Evolutionary conservation across 1,284 basidiomycete genomes (phyloP), one percentile per base, ranked within the genome.

Genomic region (Irpex sp.): DNA sequence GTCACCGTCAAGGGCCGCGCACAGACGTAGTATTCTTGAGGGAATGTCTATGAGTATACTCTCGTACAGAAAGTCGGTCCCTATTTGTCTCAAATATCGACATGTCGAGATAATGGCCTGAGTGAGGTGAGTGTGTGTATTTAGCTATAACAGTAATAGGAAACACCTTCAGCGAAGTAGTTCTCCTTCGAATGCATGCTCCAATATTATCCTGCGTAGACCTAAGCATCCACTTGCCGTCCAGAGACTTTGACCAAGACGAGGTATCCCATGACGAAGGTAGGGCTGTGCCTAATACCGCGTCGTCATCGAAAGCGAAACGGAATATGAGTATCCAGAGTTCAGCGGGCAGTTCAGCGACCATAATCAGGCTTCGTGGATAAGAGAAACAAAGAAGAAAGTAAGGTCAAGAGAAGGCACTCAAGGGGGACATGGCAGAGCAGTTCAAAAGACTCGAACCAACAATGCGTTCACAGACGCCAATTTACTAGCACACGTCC

Each of bases 241-340:
- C 57, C 13, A 26, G 21, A 78, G 77, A 67, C 79, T 84, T 70
- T 77, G 80, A 89, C 53, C 89, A 92, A 17, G 81, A 79, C 1
- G 83, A 84, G 62, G 81, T 79, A 13, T 11, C 83, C 81, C 79
- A 89, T 81, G 62, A 77, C 76, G 0, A 83, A 85, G 1, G 86
- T 86, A 5, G 89, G 70, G 49, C 33, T 0, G 79, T 79, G 59
- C 83, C 81, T 66, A 87, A 84, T 36, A 90, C 79, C 11, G 82
- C 75, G 66, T 87, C 85, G 69, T 90, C 88, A 58, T 88, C 85
- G 8, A 84, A 81, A 0, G 88, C 87, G 39, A 86, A 77, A 68
- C 87, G 81, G 67, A 91, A 90, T 17, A 91, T 88, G 58, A 83
- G 76, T 1, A 81, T 80, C 83, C 85, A 86, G 4, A 92, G 76